These are phyloP conservation scores for Thelonectria blattea DNA, from an alignment of 2,329 filamentous ascomycete species.

Conservation along the genomic window DNA sequence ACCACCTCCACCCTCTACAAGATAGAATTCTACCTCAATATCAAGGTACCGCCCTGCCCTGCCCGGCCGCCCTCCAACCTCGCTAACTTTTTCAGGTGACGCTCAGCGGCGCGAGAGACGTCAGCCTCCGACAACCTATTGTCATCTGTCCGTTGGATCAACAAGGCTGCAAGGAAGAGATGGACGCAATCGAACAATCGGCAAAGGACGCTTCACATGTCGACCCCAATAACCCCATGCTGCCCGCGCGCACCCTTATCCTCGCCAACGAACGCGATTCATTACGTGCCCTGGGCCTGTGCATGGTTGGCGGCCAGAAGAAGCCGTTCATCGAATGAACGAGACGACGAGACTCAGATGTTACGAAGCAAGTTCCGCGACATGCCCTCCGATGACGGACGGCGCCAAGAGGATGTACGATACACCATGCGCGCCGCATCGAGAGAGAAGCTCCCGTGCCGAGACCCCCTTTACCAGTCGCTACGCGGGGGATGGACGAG, in stretches of 20 bases:
- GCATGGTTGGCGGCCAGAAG: constrained; percentile 67
- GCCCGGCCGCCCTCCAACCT: constrained; percentile 17
- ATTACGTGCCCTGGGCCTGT: constrained; percentile 66
- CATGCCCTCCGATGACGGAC: constrained; percentile 19
- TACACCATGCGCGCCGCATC: constrained; percentile 24
- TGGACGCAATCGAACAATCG: constrained; percentile 96
- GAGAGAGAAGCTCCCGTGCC: constrained; percentile 27
- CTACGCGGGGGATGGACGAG: constrained; percentile 15
- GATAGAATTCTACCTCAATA: constrained; percentile 94
- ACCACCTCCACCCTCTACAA: constrained; percentile 95
- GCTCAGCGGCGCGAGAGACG: constrained; percentile 86
- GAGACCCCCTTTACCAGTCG: constrained; percentile 13
- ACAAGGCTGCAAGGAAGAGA: constrained; percentile 95
- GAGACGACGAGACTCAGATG: constrained; percentile 2
- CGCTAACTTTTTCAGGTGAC: constrained; percentile 68
- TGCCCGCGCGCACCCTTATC: constrained; percentile 86
- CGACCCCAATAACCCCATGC: constrained; percentile 86
- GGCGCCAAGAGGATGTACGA: constrained; percentile 22
- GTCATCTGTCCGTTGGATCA: constrained; percentile 96
- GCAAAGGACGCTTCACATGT: constrained; percentile 91
- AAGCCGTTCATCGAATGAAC: constrained; percentile 68
- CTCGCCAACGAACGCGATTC: constrained; percentile 75
- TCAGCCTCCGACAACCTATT: constrained; percentile 87
- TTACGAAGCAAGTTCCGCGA: constrained; percentile 25
- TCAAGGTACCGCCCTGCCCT: constrained; percentile 70